These are phyloP conservation scores for Acacia acuminata DNA, from an alignment of 306 rosid species.

Conservation along the genomic window DNA sequence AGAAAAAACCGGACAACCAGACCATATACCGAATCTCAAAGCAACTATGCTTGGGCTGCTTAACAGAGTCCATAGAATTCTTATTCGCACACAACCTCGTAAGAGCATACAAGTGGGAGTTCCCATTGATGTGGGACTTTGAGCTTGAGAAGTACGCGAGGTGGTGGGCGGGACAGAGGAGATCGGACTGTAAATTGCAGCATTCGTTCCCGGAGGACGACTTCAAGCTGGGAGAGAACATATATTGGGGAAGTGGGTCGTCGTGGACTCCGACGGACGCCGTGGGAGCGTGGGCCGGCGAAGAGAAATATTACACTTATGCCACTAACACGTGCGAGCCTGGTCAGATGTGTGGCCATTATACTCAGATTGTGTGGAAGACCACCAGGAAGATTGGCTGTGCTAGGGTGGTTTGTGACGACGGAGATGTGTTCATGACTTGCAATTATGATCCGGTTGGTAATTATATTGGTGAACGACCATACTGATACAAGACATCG, in stretches of 20 bases:
- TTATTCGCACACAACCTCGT: slow-evolving; percentile 68
- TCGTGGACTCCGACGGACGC: slow-evolving; percentile 72
- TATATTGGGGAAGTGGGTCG: slow-evolving; percentile 83
- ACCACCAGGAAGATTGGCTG: slow-evolving; percentile 70
- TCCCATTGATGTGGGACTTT: slow-evolving; percentile 65
- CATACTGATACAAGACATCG: slow-evolving; percentile 26
- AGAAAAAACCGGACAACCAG: slow-evolving; percentile 49
- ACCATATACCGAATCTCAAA: slow-evolving; percentile 66
- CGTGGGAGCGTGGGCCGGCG: slow-evolving; percentile 66
- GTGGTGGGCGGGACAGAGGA: slow-evolving; percentile 81
- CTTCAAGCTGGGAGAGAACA: slow-evolving; percentile 84
- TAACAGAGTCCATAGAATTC: slow-evolving; percentile 68
- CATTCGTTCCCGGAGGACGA: slow-evolving; percentile 79
- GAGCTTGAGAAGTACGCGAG: slow-evolving; percentile 71
- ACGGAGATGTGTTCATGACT: slow-evolving; percentile 84
- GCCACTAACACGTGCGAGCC: slow-evolving; percentile 51
- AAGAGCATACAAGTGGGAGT: slow-evolving; percentile 69
- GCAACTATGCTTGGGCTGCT: slow-evolving; percentile 86
- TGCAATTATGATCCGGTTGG: slow-evolving; percentile 85
- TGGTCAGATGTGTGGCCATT: slow-evolving; percentile 88
- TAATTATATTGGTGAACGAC: slow-evolving; percentile 77
- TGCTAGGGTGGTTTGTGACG: slow-evolving; percentile 70
- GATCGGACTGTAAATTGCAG: slow-evolving; percentile 62
- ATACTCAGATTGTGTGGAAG: slow-evolving; percentile 87
- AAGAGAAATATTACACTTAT: slow-evolving; percentile 73